phyloP scores from a whole-genome alignment of 176 grass and related monocot species.

The Aegilops longissima region DNA sequence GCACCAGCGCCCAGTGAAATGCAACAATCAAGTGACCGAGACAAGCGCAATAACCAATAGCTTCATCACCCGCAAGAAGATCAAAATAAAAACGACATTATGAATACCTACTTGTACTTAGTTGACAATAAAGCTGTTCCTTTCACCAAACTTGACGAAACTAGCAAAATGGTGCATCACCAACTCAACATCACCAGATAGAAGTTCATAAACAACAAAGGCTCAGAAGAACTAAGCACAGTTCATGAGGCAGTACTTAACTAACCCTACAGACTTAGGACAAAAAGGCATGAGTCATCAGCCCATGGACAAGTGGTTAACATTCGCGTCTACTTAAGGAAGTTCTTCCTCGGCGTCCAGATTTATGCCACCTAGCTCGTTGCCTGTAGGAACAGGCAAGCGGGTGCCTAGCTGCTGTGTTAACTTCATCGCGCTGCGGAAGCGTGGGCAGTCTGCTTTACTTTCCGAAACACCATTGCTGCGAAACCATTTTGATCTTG shows the following conservation, averaged over 20 bases:
- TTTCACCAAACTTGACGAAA: not conserved
- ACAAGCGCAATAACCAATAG: not conserved
- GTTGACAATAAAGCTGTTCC: not conserved
- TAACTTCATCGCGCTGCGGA: not conserved
- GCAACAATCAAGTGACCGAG: not conserved
- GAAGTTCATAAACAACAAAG: no score
- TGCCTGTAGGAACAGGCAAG: not conserved
- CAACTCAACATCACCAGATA: no score
- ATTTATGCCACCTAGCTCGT: not conserved
- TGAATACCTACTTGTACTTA: not conserved
- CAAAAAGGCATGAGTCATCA: not conserved
- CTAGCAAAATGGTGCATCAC: not conserved
- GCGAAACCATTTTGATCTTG: slow-evolving; percentile 16
- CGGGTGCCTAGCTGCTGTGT: not conserved
- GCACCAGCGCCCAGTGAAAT: no score
- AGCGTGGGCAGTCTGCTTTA: slow-evolving; percentile 22
- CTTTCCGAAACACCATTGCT: not conserved
- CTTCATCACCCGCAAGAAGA: not conserved
- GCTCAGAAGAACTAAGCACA: not conserved
- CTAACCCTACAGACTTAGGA: not conserved
- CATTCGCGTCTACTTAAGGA: not conserved
- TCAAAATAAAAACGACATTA: not conserved
- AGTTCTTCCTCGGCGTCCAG: not conserved
- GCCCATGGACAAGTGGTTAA: not conserved
- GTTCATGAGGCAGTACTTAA: not conserved